phyloP scores from a whole-genome alignment of 495 filamentous ascomycete species.

The Pyrenopolyporus hunteri region DNA sequence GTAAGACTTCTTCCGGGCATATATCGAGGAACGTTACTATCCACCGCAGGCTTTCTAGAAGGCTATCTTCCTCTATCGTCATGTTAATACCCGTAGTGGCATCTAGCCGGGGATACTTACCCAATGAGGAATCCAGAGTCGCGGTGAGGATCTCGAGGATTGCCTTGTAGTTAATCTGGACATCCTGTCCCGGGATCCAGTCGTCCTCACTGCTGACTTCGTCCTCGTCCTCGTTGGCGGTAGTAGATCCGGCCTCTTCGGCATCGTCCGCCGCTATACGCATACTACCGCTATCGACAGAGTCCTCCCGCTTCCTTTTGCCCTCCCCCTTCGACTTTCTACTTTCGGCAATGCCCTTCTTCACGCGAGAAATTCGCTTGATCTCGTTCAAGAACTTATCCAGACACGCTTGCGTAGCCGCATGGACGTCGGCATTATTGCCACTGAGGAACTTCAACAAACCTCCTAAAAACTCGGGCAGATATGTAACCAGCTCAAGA shows the following conservation, averaged over 20 bases:
- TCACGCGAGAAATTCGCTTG: conserved; percentile 89
- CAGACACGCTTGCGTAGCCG: conserved; percentile 86
- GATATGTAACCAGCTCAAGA: conserved; percentile 88
- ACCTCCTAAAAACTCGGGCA: conserved; percentile 90
- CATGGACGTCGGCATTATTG: conserved; percentile 88
- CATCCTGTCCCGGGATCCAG: conserved; percentile 97
- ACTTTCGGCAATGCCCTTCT: conserved; percentile 89
- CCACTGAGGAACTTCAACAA: conserved; percentile 93
- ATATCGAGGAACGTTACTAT: conserved; percentile 97
- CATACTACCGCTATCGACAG: conserved; percentile 66
- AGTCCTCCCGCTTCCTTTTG: conserved; percentile 66
- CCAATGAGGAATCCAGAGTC: conserved; percentile 83
- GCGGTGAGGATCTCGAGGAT: conserved; percentile 91
- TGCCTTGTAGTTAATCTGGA: conserved; percentile 89
- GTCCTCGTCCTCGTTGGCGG: conserved; percentile 62
- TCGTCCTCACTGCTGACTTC: conserved; percentile 76
- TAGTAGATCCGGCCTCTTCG: conserved; percentile 64
- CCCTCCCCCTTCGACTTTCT: conserved; percentile 72
- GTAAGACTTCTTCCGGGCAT: conserved; percentile 95
- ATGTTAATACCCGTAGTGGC: conserved; percentile 5
- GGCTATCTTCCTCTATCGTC: conserved; percentile 78
- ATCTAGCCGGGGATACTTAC: conserved; percentile 54
- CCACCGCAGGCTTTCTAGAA: conserved; percentile 91
- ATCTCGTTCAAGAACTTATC: conserved; percentile 94
- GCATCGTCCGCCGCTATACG: conserved; percentile 50